Evolutionary conservation across 805 yeast species (phyloP).

Genomic region (Candida parachauliodes): DNA sequence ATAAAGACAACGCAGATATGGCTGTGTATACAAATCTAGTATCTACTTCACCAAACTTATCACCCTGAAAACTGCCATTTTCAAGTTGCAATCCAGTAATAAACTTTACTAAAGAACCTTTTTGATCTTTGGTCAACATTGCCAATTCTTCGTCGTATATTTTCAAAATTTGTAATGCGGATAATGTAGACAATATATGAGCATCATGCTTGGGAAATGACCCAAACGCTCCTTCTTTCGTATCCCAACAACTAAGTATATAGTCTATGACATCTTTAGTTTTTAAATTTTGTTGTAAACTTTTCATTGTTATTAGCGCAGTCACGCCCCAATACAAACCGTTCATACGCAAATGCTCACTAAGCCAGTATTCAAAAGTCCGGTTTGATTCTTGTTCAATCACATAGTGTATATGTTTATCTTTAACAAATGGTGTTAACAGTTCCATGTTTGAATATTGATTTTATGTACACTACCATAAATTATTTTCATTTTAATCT

Average conservation of each 20-base stretch:
- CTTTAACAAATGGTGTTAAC: slow-evolving; percentile 5
- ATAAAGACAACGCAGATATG: slow-evolving; percentile 64
- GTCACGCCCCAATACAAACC: slow-evolving; percentile 96
- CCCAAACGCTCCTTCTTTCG: slow-evolving; percentile 73
- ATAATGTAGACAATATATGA: slow-evolving; percentile 78
- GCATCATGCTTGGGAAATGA: slow-evolving; percentile 89
- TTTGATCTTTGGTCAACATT: slow-evolving; percentile 18
- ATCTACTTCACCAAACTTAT: slow-evolving; percentile 87
- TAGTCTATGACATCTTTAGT: slow-evolving; percentile 61
- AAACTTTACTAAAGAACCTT: slow-evolving; percentile 38
- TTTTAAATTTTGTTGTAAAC: slow-evolving; percentile 50
- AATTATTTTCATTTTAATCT: no score
- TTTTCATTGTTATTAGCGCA: slow-evolving; percentile 60
- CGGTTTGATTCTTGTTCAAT: slow-evolving; percentile 31
- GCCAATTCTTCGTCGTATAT: slow-evolving; percentile 45
- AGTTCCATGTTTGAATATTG: not conserved
- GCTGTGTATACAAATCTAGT: slow-evolving; percentile 88
- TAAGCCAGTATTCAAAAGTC: slow-evolving; percentile 77
- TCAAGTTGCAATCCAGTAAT: slow-evolving; percentile 43
- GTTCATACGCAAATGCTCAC: slow-evolving; percentile 85
- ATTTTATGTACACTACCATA: slow-evolving; percentile 4
- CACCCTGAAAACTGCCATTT: slow-evolving; percentile 85
- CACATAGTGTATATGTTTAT: slow-evolving; percentile 34
- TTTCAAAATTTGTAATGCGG: slow-evolving; percentile 77
- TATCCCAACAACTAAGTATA: slow-evolving; percentile 63